Evolutionary conservation across 257 asterid species (phyloP).

Genomic region (Voacanga thouarsii): DNA sequence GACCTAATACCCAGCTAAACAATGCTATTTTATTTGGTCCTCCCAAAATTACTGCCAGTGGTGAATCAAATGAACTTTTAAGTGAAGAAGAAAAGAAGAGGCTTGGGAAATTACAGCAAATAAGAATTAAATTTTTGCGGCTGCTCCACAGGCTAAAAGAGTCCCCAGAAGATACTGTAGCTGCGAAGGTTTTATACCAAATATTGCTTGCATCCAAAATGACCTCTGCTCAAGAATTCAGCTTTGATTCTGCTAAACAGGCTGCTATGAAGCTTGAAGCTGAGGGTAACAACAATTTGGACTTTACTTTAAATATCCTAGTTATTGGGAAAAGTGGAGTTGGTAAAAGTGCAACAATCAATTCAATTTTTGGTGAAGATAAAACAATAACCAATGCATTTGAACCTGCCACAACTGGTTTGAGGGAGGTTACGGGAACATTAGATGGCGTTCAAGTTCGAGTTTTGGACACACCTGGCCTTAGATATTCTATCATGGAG

Average conservation of each 20-base stretch:
- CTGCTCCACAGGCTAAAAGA: constrained; percentile 45
- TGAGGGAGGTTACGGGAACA: constrained; percentile 49
- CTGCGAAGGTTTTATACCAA: constrained; percentile 40
- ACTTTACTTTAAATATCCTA: constrained; percentile 44
- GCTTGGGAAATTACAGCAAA: constrained; percentile 41
- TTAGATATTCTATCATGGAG: constrained; percentile 46
- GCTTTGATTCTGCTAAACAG: constrained; percentile 36
- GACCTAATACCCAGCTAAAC: constrained; percentile 23
- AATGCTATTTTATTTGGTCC: constrained; percentile 6
- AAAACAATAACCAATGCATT: constrained; percentile 51
- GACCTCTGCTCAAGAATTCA: constrained; percentile 23
- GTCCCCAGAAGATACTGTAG: constrained; percentile 45
- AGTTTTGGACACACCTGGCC: constrained; percentile 88
- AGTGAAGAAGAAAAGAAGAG: constrained; percentile 38
- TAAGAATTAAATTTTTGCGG: constrained; percentile 43
- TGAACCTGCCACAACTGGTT: constrained; percentile 53
- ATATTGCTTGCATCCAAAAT: constrained; percentile 40
- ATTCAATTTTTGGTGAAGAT: constrained; percentile 65
- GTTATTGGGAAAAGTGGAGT: constrained; percentile 92
- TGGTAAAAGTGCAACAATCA: constrained; percentile 93
- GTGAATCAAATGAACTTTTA: constrained; percentile 25
- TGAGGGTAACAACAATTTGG: constrained; percentile 26
- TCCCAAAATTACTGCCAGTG: background rate
- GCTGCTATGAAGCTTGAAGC: constrained; percentile 42
- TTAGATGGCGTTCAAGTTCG: constrained; percentile 53